Evolutionary conservation across 2,329 filamentous ascomycete species (phyloP), one percentile per base, ranked within the genome.

Genomic region (Pseudocercospora cruenta): DNA sequence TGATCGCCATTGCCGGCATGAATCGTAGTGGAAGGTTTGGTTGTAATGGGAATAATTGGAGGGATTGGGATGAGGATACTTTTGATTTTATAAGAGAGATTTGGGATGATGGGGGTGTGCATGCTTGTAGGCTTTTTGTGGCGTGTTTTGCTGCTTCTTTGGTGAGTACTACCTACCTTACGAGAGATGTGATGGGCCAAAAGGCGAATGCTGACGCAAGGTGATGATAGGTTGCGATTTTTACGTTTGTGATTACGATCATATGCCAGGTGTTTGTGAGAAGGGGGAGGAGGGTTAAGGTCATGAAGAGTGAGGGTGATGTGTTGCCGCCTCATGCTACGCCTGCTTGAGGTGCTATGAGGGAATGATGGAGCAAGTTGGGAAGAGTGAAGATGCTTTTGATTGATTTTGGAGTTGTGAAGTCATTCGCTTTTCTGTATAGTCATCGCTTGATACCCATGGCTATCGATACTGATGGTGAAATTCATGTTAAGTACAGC

Each of bases 121-220:
- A n/a, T 26, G 24, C 24, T n/a, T 51, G 31, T 58, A 22, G 62
- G 39, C 14, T 63, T 53, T 63, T 47, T 19, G 47, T 58, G 53
- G 54, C 62, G 47, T 28, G 53, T 53, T 63, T 58, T 22, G 62
- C 62, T 9, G 53, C 47, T 6, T 12, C 53, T 31, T 16, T 63
- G 8, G 24, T 63, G 49, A 26, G 21, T 36, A 36, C 10, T 14
- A 36, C 2, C 33, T 14, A 12, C 8, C 2, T 10, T 14, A 12
- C 8, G 28, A 31, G 28, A 31, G 28, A 31, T 31, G 10, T 5
- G 33, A 12, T 36, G 33, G 10, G 33, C n/a, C n/a, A n/a, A 10
- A 3, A 36, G 10, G 33, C 9, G 28, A 6, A 31, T 31, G 28
- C 28, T 31, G 28, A 31, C 28, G 28, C 28, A 31, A 3, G 24